Percentiles rank a stretch among this genome's conserved stretches.
These are phyloP conservation scores for Penicillium turbatum DNA, from an alignment of 495 filamentous ascomycete species.

Conservation along the genomic window DNA sequence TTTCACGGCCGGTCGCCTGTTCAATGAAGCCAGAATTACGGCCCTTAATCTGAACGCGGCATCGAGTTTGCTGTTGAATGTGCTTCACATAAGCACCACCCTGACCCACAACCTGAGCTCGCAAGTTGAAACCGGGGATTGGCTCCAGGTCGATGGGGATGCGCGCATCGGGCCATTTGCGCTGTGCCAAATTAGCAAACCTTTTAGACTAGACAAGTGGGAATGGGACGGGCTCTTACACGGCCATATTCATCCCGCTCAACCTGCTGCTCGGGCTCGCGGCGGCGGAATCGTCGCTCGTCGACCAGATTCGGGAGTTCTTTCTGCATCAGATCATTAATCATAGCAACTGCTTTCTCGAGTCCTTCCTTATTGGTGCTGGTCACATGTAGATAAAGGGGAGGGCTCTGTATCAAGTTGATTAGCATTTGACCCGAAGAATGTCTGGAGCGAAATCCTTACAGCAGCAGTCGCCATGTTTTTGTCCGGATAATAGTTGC, in stretches of 20 bases:
- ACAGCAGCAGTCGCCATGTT: conserved; percentile 92
- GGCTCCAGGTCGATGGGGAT: conserved; percentile 88
- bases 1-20: conserved; percentile 73
- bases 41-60: conserved; percentile 96
- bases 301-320: conserved; percentile 94
- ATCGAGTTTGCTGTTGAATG: conserved; percentile 90
- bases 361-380: conserved; percentile 89
- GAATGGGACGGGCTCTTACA: conserved; percentile 47
- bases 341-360: conserved; percentile 76
- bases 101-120: conserved; percentile 91
- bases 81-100: conserved; percentile 94
- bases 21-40: conserved; percentile 95
- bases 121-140: conserved; percentile 91
- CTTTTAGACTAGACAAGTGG: neutral
- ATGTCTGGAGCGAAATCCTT: conserved; percentile 35
- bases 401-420: conserved; percentile 63
- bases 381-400: conserved; percentile 90
- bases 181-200: conserved; percentile 49
- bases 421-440: conserved; percentile 2
- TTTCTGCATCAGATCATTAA: conserved; percentile 93
- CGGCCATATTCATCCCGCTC: conserved; percentile 93
- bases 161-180: conserved; percentile 97
- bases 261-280: conserved; percentile 78
- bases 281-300: conserved; percentile 85
- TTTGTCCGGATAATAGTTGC: conserved; percentile 94